phyloP scores from a whole-genome alignment of 2,329 filamentous ascomycete species.

The Aspergillus arachidicola region DNA sequence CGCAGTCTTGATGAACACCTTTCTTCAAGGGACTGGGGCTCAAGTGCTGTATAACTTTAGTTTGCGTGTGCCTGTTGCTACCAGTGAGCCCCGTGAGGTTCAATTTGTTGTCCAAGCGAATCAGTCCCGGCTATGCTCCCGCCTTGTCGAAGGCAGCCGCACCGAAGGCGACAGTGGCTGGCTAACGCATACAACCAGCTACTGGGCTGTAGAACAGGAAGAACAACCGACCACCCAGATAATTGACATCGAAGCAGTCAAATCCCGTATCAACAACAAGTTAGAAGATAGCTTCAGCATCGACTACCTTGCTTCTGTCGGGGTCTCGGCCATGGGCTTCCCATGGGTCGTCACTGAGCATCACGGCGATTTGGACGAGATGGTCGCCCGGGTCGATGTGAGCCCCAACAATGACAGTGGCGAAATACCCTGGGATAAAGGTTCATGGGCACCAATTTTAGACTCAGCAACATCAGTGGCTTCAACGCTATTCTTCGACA shows the following conservation, averaged over 20 bases:
- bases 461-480: slow-evolving; percentile 49
- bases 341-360: slow-evolving; percentile 47
- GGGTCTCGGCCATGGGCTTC: slow-evolving; percentile 46
- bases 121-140: slow-evolving; percentile 38
- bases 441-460: slow-evolving; percentile 44
- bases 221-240: background rate
- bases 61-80: slow-evolving; percentile 38
- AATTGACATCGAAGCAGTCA: slow-evolving; percentile 21
- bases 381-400: slow-evolving; percentile 46
- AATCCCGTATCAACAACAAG: slow-evolving; percentile 29
- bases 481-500: slow-evolving; percentile 42
- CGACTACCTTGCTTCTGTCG: slow-evolving; percentile 43
- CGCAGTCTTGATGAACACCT: slow-evolving; percentile 46
- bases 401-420: slow-evolving; percentile 23
- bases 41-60: slow-evolving; percentile 34
- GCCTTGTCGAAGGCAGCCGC: slow-evolving; percentile 23
- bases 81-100: slow-evolving; percentile 38
- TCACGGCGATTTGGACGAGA: slow-evolving; percentile 41
- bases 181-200: slow-evolving; percentile 21
- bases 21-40: slow-evolving; percentile 36
- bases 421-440: slow-evolving; percentile 26
- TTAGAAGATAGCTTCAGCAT: slow-evolving; percentile 39
- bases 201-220: background rate
- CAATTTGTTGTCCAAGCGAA: slow-evolving; percentile 38
- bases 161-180: slow-evolving; percentile 5